Base-by-base conservation (phyloP, 805 yeast species). In the Cyberlindnera veronae region DNA sequence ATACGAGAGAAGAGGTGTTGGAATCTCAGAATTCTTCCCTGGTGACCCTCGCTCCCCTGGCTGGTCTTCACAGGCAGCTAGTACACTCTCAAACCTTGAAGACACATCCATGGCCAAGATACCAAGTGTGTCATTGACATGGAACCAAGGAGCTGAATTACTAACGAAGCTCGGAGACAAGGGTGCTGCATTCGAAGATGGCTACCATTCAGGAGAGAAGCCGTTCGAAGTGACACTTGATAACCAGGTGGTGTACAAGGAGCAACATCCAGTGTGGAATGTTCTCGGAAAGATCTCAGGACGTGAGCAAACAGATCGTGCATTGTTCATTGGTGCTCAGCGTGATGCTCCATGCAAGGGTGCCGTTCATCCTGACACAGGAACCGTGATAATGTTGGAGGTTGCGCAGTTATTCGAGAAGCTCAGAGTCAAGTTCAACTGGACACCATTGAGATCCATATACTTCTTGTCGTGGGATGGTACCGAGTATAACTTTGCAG, bases 1-100 rank as follows among this genome's bases (percentile, higher is more conserved):
- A 2, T 54, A 57, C 5, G 69, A 67, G 46, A 54, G 56, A 38
- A 54, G 56, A 32, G 69, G 82, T 31, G 84, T 80, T 5, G 84
- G 79, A 0, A 60, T 76, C 26, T 71, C 81, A 1, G 77, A 81
- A 41, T 63, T 62, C 38, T 74, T 77, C 42, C 76, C 91, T 1
- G 97, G 97, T 8, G 93, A 89, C 58, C 75, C 88, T 4, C 57
- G 85, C 26, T 72, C 84, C 3, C 95, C 95, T 0, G 96, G 95
- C 2, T 79, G 83, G 80, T 68, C 81, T 0, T 64, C 75, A 17
- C 64, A 26, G 18, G 29, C 64, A 29, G 66, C 64, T 17, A 59
- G 61, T 40, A 62, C 62, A 32, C 66, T 69, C 40, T 55, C 67
- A 14, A 63, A 61, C 12, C 64, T 78, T 64, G 60, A 67, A 5